These are phyloP conservation scores for Blastomyces gilchristii DNA, from an alignment of 2,329 filamentous ascomycete genomes.

Conservation along the genomic window DNA sequence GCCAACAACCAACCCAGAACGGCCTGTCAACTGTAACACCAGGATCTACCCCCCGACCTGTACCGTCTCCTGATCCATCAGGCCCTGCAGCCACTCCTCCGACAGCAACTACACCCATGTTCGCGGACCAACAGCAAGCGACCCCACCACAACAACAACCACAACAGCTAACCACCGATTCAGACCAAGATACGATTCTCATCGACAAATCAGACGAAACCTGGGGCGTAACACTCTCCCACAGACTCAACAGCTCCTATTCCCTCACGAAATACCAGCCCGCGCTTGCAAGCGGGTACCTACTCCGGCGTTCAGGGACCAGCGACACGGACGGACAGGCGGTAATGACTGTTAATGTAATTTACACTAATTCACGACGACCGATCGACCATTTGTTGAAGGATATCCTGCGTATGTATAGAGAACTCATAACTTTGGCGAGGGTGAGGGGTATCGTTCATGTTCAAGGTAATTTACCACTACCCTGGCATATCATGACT, in stretches of 20 bases:
- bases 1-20: slow-evolving; percentile 16
- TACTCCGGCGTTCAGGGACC: slow-evolving; percentile 36
- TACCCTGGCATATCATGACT: slow-evolving; percentile 41
- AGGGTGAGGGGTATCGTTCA: slow-evolving; percentile 34
- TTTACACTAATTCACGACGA: slow-evolving; percentile 25
- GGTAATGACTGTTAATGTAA: slow-evolving; percentile 34
- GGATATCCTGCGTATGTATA: slow-evolving; percentile 37
- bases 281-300: slow-evolving; percentile 37
- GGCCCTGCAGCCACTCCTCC: slow-evolving; percentile 31
- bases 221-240: slow-evolving; percentile 48
- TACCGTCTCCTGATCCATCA: slow-evolving; percentile 35
- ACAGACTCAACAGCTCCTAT: slow-evolving; percentile 35
- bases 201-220: slow-evolving; percentile 50
- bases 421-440: slow-evolving; percentile 35
- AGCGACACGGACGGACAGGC: slow-evolving; percentile 34
- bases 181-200: slow-evolving; percentile 48
- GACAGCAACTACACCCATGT: slow-evolving; percentile 11
- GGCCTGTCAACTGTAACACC: slow-evolving; percentile 23
- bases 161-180: slow-evolving; percentile 25
- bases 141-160: slow-evolving; percentile 25
- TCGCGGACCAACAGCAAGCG: slow-evolving; percentile 24
- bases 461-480: slow-evolving; percentile 28
- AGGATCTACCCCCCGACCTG: slow-evolving; percentile 30
- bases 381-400: slow-evolving; percentile 29
- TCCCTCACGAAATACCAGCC: slow-evolving; percentile 35